These are phyloP conservation scores for Geotrichum citri-aurantii DNA, from an alignment of 1,139 yeast genomes.

Conservation along the genomic window DNA sequence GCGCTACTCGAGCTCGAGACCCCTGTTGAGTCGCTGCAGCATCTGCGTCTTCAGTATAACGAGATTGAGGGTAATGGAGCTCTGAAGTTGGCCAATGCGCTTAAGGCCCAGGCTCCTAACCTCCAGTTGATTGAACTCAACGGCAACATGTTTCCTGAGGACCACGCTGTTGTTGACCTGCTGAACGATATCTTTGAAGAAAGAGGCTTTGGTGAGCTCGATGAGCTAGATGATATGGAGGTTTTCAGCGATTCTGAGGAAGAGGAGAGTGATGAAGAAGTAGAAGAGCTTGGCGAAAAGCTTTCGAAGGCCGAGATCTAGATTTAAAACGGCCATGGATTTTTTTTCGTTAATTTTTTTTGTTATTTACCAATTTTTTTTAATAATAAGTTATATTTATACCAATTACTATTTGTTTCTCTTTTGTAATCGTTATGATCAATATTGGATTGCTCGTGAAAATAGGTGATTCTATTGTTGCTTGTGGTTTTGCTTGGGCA, in stretches of 20 bases:
- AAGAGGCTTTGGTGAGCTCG: constrained; percentile 75
- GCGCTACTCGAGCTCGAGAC: constrained; percentile 34
- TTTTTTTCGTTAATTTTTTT: too few relatives aligned
- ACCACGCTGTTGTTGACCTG: constrained; percentile 51
- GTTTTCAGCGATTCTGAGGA: constrained; percentile 84
- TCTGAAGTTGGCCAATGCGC: constrained; percentile 48
- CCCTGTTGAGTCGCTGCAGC: constrained; percentile 40
- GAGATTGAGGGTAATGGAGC: constrained; percentile 72
- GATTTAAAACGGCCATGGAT: constrained; percentile 31
- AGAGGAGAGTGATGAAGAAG: constrained; percentile 65
- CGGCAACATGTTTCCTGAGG: constrained; percentile 88
- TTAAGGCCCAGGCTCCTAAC: constrained; percentile 52
- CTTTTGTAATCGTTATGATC: not conserved
- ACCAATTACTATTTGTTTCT: not conserved
- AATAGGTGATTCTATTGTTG: not conserved
- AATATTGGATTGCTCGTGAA: not conserved
- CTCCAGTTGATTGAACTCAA: constrained; percentile 74
- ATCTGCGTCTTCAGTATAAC: constrained; percentile 77
- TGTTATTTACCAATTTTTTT: constrained; percentile 26
- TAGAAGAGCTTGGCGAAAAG: constrained; percentile 50
- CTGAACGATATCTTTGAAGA: constrained; percentile 61
- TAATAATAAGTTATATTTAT: constrained; percentile 39
- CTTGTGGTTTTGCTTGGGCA: constrained; percentile 2
- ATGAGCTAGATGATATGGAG: constrained; percentile 91
- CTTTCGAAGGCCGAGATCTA: constrained; percentile 24